Percentiles rank a stretch among this genome's conserved stretches.
Evolutionary conservation across 495 filamentous ascomycete species (phyloP).

Genomic region (Tuber umbilicatum): DNA sequence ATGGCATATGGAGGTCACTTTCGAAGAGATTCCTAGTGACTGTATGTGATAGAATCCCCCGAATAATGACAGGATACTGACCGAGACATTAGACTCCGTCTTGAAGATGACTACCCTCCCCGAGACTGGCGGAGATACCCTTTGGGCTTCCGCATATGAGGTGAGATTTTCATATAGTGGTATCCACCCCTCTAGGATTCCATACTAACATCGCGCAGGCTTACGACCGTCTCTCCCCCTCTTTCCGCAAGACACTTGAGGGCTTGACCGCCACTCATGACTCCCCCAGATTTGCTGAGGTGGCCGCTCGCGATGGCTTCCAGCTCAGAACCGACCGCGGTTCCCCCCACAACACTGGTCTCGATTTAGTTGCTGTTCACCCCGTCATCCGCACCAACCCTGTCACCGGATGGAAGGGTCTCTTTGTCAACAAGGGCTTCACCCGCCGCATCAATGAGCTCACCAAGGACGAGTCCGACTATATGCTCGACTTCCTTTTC

Average conservation of each 20-base stretch:
- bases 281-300: constrained; percentile 54
- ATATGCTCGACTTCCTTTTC: constrained; percentile 58
- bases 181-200: background rate
- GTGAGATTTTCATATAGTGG: constrained; percentile 40
- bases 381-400: constrained; percentile 76
- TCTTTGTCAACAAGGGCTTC: constrained; percentile 62
- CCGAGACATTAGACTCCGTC: constrained; percentile 52
- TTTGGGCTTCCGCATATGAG: constrained; percentile 56
- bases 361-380: constrained; percentile 57
- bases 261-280: constrained; percentile 60
- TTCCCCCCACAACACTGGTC: constrained; percentile 61
- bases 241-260: constrained; percentile 63
- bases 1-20: constrained; percentile 60
- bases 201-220: constrained; percentile 41
- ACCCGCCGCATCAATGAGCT: constrained; percentile 61
- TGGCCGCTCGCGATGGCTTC: constrained; percentile 53
- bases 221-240: constrained; percentile 64
- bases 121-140: constrained; percentile 64
- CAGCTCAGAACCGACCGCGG: constrained; percentile 56
- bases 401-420: constrained; percentile 67
- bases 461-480: constrained; percentile 57
- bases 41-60: constrained; percentile 6
- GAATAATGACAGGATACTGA: background rate
- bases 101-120: constrained; percentile 59
- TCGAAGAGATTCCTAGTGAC: constrained; percentile 47